Evolutionary conservation across 2,329 filamentous ascomycete genomes (phyloP).

Genomic region (Arthrobotrys conoides): DNA sequence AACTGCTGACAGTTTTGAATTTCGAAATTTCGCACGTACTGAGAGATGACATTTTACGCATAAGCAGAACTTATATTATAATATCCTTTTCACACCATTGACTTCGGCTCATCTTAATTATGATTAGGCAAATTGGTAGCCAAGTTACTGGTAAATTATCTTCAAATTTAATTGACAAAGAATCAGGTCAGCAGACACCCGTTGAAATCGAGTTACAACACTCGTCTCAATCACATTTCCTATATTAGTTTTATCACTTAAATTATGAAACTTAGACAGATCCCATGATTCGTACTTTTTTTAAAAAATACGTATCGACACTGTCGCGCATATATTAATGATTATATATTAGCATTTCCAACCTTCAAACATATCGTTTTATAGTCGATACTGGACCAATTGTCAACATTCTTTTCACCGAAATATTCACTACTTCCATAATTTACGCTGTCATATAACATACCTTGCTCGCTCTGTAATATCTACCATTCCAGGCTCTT

Average conservation of each 20-base stretch:
- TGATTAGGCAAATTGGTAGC: constrained; percentile 33
- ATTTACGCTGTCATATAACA: background rate
- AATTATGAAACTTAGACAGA: background rate
- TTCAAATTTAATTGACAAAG: constrained; percentile 12
- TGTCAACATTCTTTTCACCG: background rate
- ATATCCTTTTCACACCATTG: background rate
- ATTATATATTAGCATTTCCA: too few relatives aligned
- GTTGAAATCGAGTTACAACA: background rate
- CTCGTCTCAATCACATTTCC: background rate
- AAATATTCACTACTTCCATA: background rate
- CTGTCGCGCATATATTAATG: background rate
- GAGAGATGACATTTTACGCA: constrained; percentile 22
- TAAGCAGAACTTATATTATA: constrained; percentile 28
- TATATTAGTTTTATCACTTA: background rate
- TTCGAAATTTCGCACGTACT: background rate
- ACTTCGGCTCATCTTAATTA: constrained; percentile 11
- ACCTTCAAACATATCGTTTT: too few relatives aligned
- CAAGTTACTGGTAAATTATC: constrained; percentile 49
- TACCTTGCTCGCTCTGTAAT: background rate
- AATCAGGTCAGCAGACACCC: constrained; percentile 22
- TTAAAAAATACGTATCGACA: background rate
- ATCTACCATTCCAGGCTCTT: background rate
- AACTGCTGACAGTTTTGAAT: background rate
- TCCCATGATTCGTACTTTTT: background rate
- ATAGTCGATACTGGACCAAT: background rate